Conservation (phyloP, 257 asterid genomes). For the Solanum medicagineum region DNA sequence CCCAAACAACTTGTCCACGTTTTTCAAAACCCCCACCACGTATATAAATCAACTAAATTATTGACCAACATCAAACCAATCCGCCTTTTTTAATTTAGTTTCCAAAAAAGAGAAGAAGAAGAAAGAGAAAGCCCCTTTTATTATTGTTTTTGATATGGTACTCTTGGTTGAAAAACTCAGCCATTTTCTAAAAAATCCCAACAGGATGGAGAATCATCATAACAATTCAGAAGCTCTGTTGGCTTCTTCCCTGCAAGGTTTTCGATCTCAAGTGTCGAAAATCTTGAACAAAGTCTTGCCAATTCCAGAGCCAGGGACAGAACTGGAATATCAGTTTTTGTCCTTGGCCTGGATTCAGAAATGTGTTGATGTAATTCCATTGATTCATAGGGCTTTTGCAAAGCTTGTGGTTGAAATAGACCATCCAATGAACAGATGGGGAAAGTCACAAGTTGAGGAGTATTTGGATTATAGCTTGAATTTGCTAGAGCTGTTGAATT, state of each 20-base stretch:
- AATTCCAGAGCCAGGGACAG: constrained; percentile 14
- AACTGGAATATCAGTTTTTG: not conserved
- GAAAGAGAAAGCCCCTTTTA: not conserved
- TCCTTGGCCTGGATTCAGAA: constrained; percentile 17
- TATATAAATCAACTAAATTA: not conserved
- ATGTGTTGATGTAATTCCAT: constrained; percentile 26
- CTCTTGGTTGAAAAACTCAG: constrained; percentile 25
- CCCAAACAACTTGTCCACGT: not conserved
- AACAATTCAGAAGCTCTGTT: constrained; percentile 9
- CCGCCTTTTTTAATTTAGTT: not conserved
- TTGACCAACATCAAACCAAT: not conserved
- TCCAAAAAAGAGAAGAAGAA: not conserved
- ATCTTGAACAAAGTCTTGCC: constrained; percentile 11
- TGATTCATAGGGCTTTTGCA: constrained; percentile 33
- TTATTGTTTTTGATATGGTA: constrained; percentile 20
- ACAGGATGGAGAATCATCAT: constrained; percentile 14
- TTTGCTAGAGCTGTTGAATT: constrained; percentile 34
- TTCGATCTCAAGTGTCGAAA: constrained; percentile 26
- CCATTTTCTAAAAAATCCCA: constrained; percentile 17
- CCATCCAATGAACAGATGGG: constrained; percentile 45
- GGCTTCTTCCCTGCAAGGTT: constrained; percentile 20
- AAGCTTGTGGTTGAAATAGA: constrained; percentile 37
- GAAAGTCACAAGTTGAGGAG: constrained; percentile 20
- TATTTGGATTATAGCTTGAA: constrained; percentile 32
- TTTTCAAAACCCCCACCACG: not conserved